Evolutionary conservation across 805 yeast genomes (phyloP).

Genomic region (Starmerella etchellsii): DNA sequence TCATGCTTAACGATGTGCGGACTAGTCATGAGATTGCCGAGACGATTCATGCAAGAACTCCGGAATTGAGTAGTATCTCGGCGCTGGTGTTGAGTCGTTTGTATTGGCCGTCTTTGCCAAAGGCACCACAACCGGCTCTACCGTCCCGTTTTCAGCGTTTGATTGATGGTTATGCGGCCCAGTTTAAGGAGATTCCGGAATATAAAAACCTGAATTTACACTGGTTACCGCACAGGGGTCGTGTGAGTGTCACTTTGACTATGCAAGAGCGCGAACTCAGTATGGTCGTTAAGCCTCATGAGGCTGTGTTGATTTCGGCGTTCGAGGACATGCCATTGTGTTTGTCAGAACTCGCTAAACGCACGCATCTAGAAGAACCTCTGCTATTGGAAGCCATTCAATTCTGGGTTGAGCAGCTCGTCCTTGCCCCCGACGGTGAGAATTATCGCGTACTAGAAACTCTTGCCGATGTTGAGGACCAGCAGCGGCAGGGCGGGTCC

Average conservation of each 20-base stretch:
- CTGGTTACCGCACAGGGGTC: conserved; percentile 47
- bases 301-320: conserved; percentile 45
- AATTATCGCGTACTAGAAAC: conserved; percentile 32
- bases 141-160: conserved; percentile 36
- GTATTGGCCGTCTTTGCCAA: conserved; percentile 54
- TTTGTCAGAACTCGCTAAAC: conserved; percentile 26
- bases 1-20: conserved; percentile 47
- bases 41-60: conserved; percentile 16
- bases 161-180: conserved; percentile 31
- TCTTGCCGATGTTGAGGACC: conserved; percentile 18
- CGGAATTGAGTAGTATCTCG: conserved; percentile 27
- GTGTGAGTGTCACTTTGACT: conserved; percentile 46
- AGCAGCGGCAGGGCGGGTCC: conserved; percentile 6
- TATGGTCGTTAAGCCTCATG: conserved; percentile 51
- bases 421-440: conserved; percentile 36
- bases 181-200: conserved; percentile 28
- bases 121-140: conserved; percentile 20
- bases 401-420: conserved; percentile 55
- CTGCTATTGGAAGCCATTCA: conserved; percentile 31
- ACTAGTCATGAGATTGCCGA: conserved; percentile 30
- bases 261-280: conserved; percentile 34
- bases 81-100: conserved; percentile 59
- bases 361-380: conserved; percentile 34
- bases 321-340: conserved; percentile 22
- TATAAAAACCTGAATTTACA: conserved; percentile 48